Conservation (phyloP, 2,329 filamentous ascomycete species). For the Raffaelea arxii region DNA sequence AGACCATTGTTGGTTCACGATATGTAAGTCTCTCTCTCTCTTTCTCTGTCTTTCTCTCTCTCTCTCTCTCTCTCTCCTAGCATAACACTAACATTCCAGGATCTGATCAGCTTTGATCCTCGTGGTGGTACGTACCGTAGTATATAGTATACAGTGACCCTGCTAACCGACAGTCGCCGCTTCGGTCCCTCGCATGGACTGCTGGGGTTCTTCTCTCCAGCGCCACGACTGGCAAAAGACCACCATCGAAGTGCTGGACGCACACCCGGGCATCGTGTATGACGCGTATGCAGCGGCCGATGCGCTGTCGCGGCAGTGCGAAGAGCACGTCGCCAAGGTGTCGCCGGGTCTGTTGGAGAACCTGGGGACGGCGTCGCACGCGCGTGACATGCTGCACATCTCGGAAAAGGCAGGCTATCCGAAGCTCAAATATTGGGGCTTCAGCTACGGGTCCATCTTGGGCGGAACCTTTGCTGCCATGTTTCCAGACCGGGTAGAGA, state of each 20-base stretch:
- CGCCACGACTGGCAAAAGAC: conserved; percentile 31
- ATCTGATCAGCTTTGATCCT: conserved; percentile 41
- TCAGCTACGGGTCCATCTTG: conserved; percentile 43
- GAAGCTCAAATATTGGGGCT: conserved; percentile 41
- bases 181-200: conserved; percentile 40
- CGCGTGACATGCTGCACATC: conserved; percentile 38
- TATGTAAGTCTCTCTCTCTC: conserved; percentile 22
- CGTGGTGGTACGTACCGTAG: conserved; percentile 30
- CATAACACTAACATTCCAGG: conserved; percentile 16
- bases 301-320: conserved; percentile 33
- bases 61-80: neutral
- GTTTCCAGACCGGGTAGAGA: conserved; percentile 39
- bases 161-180: conserved; percentile 34
- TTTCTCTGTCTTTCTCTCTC: neutral
- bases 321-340: conserved; percentile 24
- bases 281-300: conserved; percentile 32
- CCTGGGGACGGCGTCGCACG: conserved; percentile 32
- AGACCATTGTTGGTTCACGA: conserved; percentile 36
- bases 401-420: conserved; percentile 28
- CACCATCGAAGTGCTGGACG: conserved; percentile 33
- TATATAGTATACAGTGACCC: too few relatives aligned
- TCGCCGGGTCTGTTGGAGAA: conserved; percentile 25
- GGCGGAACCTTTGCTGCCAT: conserved; percentile 41
- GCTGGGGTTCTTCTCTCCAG: conserved; percentile 34
- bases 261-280: conserved; percentile 34